Evolutionary conservation across 2,329 filamentous ascomycete genomes (phyloP).

Genomic region (Sclerotinia spermophila): DNA sequence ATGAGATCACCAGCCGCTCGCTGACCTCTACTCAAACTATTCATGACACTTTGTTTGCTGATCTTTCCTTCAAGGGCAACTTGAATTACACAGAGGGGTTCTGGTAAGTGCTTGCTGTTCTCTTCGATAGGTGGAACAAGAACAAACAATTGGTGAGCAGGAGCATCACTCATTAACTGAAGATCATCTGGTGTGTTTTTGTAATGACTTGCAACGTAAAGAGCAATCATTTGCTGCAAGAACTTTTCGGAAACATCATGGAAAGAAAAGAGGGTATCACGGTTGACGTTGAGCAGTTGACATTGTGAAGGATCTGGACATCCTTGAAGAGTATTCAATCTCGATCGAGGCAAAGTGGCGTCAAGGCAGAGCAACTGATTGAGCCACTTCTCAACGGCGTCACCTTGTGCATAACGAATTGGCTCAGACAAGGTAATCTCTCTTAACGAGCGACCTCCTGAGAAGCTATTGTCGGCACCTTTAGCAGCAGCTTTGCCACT

Average conservation of each 20-base stretch:
- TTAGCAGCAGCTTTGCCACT: constrained; percentile 68
- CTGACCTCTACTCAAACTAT: constrained; percentile 82
- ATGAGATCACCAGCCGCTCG: constrained; percentile 90
- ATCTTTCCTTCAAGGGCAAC: constrained; percentile 93
- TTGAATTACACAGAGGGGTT: constrained; percentile 92
- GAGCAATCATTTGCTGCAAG: constrained; percentile 94
- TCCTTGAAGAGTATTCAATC: constrained; percentile 45
- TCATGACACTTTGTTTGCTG: constrained; percentile 86
- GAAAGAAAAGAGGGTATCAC: constrained; percentile 96
- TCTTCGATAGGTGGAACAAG: constrained; percentile 82
- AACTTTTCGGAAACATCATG: constrained; percentile 97
- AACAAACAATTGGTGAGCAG: constrained; percentile 93
- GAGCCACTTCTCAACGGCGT: constrained; percentile 92
- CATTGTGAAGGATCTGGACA: constrained; percentile 89
- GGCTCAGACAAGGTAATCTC: constrained; percentile 93
- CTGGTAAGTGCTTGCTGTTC: constrained; percentile 73
- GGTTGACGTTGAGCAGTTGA: constrained; percentile 89
- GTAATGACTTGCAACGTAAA: constrained; percentile 96
- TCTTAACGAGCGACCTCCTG: constrained; percentile 73
- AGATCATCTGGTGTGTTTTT: constrained; percentile 97
- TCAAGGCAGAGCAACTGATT: constrained; percentile 93
- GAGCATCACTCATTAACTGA: constrained; percentile 97
- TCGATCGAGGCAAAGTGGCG: constrained; percentile 75
- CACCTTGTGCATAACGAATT: constrained; percentile 88
- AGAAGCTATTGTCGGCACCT: constrained; percentile 53